phyloP scores from a whole-genome alignment of 495 filamentous ascomycete genomes.

The Staphylotrichum tortipilum region DNA sequence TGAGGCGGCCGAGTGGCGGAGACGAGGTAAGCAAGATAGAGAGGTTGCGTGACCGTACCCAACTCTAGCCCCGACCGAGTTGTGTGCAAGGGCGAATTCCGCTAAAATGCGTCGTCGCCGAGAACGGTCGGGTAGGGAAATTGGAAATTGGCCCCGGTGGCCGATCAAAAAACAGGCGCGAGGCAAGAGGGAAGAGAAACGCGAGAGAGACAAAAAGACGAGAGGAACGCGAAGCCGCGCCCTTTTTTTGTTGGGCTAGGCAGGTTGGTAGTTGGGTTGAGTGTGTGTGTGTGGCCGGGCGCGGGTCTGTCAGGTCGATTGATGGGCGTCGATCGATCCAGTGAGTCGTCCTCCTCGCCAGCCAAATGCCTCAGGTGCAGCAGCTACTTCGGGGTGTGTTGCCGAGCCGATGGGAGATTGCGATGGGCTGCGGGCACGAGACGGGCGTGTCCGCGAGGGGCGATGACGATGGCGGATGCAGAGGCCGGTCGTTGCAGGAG shows the following conservation, averaged over 20 bases:
- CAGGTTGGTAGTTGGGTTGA: too few species aligned
- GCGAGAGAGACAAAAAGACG: background rate
- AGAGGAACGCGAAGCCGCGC: background rate
- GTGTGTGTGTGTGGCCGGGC: too few species aligned
- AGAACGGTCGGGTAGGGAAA: background rate
- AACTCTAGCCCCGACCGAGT: background rate
- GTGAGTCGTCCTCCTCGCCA: too few species aligned
- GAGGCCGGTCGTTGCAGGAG: conserved; percentile 2
- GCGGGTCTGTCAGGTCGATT: conserved; percentile 2
- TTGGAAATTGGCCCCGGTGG: background rate
- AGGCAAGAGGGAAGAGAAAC: conserved; percentile 4
- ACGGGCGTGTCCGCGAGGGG: too few species aligned
- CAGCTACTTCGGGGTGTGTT: conserved; percentile 1
- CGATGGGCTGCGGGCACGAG: too few species aligned
- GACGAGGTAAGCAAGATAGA: too few species aligned
- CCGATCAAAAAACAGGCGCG: background rate
- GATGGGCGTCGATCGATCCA: conserved; percentile 17
- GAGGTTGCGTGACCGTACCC: conserved; percentile 4
- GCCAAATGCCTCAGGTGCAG: conserved; percentile 31
- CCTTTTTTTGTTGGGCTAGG: background rate
- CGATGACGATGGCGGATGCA: conserved; percentile 4
- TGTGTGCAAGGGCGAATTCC: conserved; percentile 4
- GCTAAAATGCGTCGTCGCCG: background rate
- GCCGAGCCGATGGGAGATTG: background rate
- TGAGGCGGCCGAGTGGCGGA: background rate